Evolutionary conservation across 805 yeast genomes (phyloP).

Genomic region (Starmerella etchellsii): DNA sequence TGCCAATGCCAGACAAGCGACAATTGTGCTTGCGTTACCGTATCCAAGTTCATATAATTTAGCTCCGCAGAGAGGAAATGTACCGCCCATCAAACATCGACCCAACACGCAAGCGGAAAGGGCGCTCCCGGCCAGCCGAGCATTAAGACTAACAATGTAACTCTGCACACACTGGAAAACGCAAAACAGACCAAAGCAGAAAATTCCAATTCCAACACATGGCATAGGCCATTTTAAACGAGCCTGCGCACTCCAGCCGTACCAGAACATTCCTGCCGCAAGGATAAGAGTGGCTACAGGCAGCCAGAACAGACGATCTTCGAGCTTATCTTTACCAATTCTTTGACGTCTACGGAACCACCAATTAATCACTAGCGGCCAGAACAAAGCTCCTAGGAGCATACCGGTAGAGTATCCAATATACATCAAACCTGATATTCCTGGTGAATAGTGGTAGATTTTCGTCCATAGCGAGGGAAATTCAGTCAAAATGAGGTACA

Average conservation of each 20-base stretch:
- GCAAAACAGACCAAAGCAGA: slow-evolving; percentile 46
- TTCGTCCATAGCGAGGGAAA: slow-evolving; percentile 42
- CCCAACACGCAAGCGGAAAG: slow-evolving; percentile 57
- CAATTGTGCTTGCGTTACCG: slow-evolving; percentile 60
- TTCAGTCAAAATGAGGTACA: slow-evolving; percentile 49
- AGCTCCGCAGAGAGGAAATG: slow-evolving; percentile 53
- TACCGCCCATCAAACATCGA: slow-evolving; percentile 54
- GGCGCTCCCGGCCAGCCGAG: slow-evolving; percentile 54
- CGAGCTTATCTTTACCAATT: slow-evolving; percentile 45
- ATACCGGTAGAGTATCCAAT: slow-evolving; percentile 46
- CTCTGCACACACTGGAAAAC: slow-evolving; percentile 58
- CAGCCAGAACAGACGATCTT: slow-evolving; percentile 43
- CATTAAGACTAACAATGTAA: slow-evolving; percentile 60
- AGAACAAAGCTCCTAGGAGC: slow-evolving; percentile 36
- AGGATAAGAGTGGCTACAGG: slow-evolving; percentile 39
- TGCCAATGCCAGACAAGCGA: slow-evolving; percentile 43
- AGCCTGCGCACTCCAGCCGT: slow-evolving; percentile 57
- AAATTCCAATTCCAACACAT: slow-evolving; percentile 44
- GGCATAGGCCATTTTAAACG: slow-evolving; percentile 52
- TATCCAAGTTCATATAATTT: slow-evolving; percentile 48
- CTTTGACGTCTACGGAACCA: slow-evolving; percentile 22
- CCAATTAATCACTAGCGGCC: slow-evolving; percentile 35
- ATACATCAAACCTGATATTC: slow-evolving; percentile 47
- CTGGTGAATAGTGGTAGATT: slow-evolving; percentile 36
- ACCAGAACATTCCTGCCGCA: slow-evolving; percentile 53